Percentiles rank a stretch among this genome's conserved stretches.
phyloP scores from a whole-genome alignment of 139 green algal genomes.

The Spirogloea muscicola region DNA sequence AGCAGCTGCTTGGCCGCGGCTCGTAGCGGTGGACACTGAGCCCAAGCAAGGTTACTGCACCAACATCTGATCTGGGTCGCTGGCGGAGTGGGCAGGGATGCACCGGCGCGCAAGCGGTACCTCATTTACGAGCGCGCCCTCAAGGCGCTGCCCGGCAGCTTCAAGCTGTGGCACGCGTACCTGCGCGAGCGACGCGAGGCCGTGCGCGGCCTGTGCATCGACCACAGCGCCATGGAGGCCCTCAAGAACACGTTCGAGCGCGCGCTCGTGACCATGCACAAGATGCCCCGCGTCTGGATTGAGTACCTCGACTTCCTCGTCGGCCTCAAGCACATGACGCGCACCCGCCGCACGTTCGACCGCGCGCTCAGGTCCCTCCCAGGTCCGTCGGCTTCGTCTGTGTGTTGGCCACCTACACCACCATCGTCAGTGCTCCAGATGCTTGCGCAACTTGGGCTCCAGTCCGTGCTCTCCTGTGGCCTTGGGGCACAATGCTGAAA shows the following conservation, averaged over 20 bases:
- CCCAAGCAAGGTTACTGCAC: too few species aligned
- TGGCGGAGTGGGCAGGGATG: too few species aligned
- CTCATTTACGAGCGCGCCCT: slow-evolving; percentile 90
- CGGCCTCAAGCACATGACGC: slow-evolving; percentile 67
- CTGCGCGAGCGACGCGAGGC: slow-evolving; percentile 69
- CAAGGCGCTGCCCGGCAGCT: slow-evolving; percentile 73
- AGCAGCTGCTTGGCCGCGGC: too few species aligned
- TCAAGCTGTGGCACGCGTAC: slow-evolving; percentile 62
- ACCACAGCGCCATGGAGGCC: slow-evolving; percentile 57
- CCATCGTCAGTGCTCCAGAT: too few species aligned
- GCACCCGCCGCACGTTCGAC: slow-evolving; percentile 80
- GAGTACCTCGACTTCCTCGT: slow-evolving; percentile 86
- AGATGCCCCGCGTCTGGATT: slow-evolving; percentile 90
- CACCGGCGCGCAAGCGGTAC: slow-evolving; percentile 59
- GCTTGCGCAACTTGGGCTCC: too few species aligned
- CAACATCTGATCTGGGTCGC: too few species aligned
- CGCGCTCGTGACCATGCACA: slow-evolving; percentile 95
- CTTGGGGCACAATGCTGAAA: too few species aligned
- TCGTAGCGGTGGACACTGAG: too few species aligned
- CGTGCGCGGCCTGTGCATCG: slow-evolving; percentile 60
- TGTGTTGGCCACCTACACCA: too few species aligned
- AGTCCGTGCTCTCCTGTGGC: too few species aligned
- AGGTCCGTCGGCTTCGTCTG: too few species aligned
- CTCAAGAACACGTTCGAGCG: slow-evolving; percentile 92
- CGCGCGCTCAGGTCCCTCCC: slow-evolving; percentile 82